Percentiles rank a stretch among this genome's conserved stretches.
Evolutionary conservation across 2,329 filamentous ascomycete species (phyloP).

Genomic region (Penicillium sp.): DNA sequence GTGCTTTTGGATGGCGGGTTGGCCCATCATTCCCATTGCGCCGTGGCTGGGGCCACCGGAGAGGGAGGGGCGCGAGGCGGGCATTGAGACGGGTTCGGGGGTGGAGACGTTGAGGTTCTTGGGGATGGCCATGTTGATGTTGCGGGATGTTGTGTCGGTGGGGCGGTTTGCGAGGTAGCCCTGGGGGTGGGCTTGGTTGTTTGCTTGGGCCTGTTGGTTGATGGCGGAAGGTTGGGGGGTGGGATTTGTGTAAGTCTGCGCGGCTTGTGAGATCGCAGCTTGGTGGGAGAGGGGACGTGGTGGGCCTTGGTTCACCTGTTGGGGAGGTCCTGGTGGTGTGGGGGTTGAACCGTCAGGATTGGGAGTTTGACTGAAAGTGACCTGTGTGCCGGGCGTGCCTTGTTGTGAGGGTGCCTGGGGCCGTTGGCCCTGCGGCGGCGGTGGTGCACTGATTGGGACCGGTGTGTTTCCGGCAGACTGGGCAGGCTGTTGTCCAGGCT

Average conservation of each 20-base stretch:
- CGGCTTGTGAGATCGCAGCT: conserved; percentile 48
- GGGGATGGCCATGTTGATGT: conserved; percentile 76
- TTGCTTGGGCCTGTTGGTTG: conserved; percentile 34
- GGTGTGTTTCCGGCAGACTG: conserved; percentile 31
- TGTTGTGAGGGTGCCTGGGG: conserved; percentile 33
- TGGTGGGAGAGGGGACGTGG: conserved; percentile 49
- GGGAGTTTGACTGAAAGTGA: conserved; percentile 33
- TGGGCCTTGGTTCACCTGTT: conserved; percentile 36
- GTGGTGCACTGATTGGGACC: conserved; percentile 22
- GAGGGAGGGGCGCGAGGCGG: conserved; percentile 75
- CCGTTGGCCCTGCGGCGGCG: conserved; percentile 26
- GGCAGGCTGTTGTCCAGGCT: conserved; percentile 34
- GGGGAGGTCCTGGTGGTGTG: conserved; percentile 31
- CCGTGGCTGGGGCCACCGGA: conserved; percentile 74
- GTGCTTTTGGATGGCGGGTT: conserved; percentile 80
- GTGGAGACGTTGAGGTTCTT: conserved; percentile 74
- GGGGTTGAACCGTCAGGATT: conserved; percentile 36
- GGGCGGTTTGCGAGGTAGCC: conserved; percentile 45
- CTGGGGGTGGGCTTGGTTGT: conserved; percentile 44
- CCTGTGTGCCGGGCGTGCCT: conserved; percentile 30
- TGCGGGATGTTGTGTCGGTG: conserved; percentile 43
- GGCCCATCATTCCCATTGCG: conserved; percentile 79
- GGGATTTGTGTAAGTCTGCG: conserved; percentile 45
- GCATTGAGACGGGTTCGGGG: conserved; percentile 75
- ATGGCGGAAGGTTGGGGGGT: conserved; percentile 30